These are phyloP conservation scores for Protostelium mycophagum DNA, from an alignment of 78 protist species.

Conservation along the genomic window DNA sequence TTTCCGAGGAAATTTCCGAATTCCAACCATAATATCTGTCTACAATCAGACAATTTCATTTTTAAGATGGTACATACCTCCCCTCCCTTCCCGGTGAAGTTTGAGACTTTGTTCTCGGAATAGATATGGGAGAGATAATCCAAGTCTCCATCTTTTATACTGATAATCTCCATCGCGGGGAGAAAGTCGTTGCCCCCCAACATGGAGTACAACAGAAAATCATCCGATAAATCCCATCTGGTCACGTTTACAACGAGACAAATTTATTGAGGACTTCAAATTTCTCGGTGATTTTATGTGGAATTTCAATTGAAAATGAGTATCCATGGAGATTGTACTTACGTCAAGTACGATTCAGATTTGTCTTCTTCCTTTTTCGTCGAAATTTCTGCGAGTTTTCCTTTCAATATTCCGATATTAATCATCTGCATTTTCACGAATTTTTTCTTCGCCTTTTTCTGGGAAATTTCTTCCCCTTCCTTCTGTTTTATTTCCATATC, in stretches of 20 bases:
- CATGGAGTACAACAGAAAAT: conserved; percentile 92
- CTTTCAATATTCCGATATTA: neutral
- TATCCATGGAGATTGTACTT: too few species aligned
- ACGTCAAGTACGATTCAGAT: neutral
- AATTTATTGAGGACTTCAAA: neutral
- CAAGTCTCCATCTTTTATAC: conserved; percentile 89
- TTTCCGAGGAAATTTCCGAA: too few species aligned
- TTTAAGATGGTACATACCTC: too few species aligned
- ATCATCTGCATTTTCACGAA: neutral
- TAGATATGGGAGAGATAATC: conserved; percentile 71
- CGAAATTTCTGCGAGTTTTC: neutral
- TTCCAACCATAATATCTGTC: too few species aligned
- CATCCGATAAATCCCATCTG: conserved; percentile 73
- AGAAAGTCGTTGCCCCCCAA: conserved; percentile 98
- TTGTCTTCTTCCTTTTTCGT: too few species aligned
- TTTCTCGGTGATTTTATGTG: neutral
- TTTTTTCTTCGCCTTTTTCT: neutral
- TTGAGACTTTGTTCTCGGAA: too few species aligned
- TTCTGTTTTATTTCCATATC: neutral
- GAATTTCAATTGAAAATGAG: too few species aligned
- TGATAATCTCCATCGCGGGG: conserved; percentile 92
- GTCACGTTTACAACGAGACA: neutral
- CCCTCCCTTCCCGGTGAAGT: too few species aligned
- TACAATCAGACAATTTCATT: too few species aligned
- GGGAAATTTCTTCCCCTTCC: neutral